Conservation (phyloP, 345 rosid species). For the Citrus hindsii region DNA sequence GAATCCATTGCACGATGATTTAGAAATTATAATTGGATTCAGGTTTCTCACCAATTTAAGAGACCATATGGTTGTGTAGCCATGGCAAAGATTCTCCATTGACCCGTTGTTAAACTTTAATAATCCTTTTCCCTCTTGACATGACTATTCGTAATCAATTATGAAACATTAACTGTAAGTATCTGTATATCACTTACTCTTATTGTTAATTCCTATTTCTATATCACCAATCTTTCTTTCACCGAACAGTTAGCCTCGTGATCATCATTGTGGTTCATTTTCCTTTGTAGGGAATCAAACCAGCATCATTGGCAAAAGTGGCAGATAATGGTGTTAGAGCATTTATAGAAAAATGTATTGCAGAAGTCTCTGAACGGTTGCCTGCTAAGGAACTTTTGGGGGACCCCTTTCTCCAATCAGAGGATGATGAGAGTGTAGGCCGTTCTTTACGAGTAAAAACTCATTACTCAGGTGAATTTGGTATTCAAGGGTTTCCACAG, state of each 20-base stretch:
- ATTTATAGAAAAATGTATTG: conserved; percentile 90
- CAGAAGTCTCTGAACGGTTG: conserved; percentile 66
- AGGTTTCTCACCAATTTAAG: not conserved
- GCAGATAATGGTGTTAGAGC: conserved; percentile 53
- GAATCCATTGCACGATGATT: not conserved
- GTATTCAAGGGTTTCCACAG: not conserved
- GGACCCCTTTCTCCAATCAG: conserved; percentile 77
- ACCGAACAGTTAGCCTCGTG: not conserved
- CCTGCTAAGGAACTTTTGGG: conserved; percentile 79
- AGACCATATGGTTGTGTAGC: not conserved
- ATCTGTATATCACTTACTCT: not conserved
- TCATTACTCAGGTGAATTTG: conserved; percentile 35
- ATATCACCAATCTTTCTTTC: not conserved
- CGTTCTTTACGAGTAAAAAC: conserved; percentile 26
- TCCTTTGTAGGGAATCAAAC: conserved; percentile 74
- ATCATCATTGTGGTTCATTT: conserved; percentile 4
- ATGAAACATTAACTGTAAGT: not conserved
- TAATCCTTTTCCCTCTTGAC: too few relatives aligned
- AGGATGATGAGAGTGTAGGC: conserved; percentile 44
- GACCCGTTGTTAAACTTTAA: too few relatives aligned
- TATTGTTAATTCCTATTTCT: not conserved
- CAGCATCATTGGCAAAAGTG: conserved; percentile 87
- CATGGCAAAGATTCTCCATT: not conserved
- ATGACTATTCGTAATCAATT: not conserved
- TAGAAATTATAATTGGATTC: not conserved